These are phyloP conservation scores for Juncus effusus DNA, from an alignment of 176 grass and related monocot genomes.

Conservation along the genomic window DNA sequence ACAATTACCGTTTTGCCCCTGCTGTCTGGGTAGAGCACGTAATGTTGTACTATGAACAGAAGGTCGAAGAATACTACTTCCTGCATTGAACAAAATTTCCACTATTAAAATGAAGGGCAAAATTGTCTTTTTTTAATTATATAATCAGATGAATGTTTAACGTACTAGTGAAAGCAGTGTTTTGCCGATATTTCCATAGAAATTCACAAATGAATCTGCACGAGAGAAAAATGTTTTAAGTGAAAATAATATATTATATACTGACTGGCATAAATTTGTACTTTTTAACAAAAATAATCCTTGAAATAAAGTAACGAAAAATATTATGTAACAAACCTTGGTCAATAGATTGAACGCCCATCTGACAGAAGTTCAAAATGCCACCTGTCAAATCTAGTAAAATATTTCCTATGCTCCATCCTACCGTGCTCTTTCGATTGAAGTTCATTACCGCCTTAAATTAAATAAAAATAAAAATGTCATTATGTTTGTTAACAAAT, in stretches of 20 bases:
- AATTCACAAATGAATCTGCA: constrained; percentile 84
- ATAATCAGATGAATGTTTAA: constrained; percentile 1
- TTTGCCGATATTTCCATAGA: constrained; percentile 96
- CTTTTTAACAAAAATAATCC: background rate
- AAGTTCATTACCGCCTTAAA: constrained; percentile 85
- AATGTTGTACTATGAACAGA: constrained; percentile 92
- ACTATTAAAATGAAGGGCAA: background rate
- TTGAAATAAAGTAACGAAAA: background rate
- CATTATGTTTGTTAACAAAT: background rate
- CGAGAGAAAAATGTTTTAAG: constrained; percentile 6
- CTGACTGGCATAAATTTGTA: background rate
- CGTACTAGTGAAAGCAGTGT: constrained; percentile 90
- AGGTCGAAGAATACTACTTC: constrained; percentile 80
- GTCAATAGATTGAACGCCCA: constrained; percentile 95
- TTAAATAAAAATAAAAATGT: constrained; percentile 16
- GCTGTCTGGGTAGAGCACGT: constrained; percentile 70
- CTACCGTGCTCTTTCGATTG: constrained; percentile 72
- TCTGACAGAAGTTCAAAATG: constrained; percentile 80
- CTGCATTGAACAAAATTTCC: constrained; percentile 30
- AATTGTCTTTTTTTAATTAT: too few relatives aligned
- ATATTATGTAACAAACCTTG: constrained; percentile 46
- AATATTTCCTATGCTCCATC: constrained; percentile 98
- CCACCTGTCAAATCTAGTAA: constrained; percentile 84
- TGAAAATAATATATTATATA: background rate
- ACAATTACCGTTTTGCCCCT: constrained; percentile 43